Conservation (phyloP, 1,139 yeast species). For the Kodamaea alishanica region DNA sequence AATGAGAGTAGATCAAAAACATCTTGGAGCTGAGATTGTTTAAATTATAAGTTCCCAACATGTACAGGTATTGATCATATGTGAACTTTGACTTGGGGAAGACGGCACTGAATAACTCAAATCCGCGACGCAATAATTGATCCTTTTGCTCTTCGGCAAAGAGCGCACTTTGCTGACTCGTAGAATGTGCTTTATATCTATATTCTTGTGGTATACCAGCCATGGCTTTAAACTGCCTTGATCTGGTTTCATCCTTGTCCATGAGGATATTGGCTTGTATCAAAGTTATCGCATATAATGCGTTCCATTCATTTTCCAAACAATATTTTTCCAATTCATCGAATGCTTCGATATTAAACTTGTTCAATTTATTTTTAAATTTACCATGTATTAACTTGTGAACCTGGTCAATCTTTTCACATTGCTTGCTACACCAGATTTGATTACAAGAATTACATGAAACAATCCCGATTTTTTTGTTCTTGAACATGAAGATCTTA, state of each 20-base stretch:
- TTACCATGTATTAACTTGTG: slow-evolving; percentile 18
- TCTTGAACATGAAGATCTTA: slow-evolving; percentile 37
- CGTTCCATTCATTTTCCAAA: slow-evolving; percentile 63
- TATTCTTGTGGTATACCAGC: slow-evolving; percentile 68
- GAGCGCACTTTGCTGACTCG: slow-evolving; percentile 17
- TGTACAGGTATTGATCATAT: slow-evolving; percentile 54
- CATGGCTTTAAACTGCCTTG: slow-evolving; percentile 52
- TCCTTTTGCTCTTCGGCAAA: slow-evolving; percentile 58
- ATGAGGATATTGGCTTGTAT: slow-evolving; percentile 48
- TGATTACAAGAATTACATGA: slow-evolving; percentile 72
- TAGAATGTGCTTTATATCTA: slow-evolving; percentile 48
- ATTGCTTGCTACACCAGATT: slow-evolving; percentile 67
- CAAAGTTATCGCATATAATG: slow-evolving; percentile 62
- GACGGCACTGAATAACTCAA: slow-evolving; percentile 44
- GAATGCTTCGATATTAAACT: slow-evolving; percentile 50
- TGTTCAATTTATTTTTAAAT: slow-evolving; percentile 12
- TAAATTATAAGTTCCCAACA: slow-evolving; percentile 70
- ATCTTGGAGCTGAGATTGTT: slow-evolving; percentile 67
- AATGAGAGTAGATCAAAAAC: slow-evolving; percentile 61
- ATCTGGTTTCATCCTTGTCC: slow-evolving; percentile 42
- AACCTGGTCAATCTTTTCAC: slow-evolving; percentile 51
- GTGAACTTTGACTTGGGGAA: slow-evolving; percentile 43
- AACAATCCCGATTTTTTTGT: slow-evolving; percentile 31
- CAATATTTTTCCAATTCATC: slow-evolving; percentile 57
- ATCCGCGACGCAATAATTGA: slow-evolving; percentile 58